These are phyloP conservation scores for Eimeria acervulina DNA, from an alignment of 169 alveolate species.

Conservation along the genomic window DNA sequence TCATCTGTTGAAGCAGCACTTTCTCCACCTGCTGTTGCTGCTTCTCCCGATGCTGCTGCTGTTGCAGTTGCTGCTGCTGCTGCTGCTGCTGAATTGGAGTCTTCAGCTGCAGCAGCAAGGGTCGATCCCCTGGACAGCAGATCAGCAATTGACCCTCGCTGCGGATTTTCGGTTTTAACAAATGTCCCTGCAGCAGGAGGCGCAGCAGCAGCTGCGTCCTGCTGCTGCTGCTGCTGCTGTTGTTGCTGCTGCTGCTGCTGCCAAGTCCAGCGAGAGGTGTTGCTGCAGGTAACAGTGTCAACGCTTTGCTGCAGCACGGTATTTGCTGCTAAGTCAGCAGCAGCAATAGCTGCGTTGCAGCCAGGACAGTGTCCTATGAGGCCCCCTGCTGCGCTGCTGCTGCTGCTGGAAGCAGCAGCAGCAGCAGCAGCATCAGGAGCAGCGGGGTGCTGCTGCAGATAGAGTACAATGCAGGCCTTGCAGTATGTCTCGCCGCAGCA, in stretches of 20 bases:
- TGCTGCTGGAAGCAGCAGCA: conserved; percentile 42
- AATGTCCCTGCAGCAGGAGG: not conserved
- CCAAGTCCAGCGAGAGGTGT: conserved; percentile 28
- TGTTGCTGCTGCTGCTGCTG: conserved; percentile 22
- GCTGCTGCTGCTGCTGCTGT: conserved; percentile 58
- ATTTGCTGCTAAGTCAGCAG: conserved; percentile 4
- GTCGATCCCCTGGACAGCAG: not conserved
- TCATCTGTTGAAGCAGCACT: not conserved
- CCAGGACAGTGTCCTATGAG: conserved; percentile 68
- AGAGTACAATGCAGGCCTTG: conserved; percentile 60
- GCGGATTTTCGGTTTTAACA: not conserved
- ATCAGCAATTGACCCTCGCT: conserved; percentile 51
- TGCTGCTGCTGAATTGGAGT: not conserved
- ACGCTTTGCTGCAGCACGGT: conserved; percentile 78
- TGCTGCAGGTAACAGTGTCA: conserved; percentile 62
- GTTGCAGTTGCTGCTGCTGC: not conserved
- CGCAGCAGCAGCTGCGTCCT: conserved; percentile 19
- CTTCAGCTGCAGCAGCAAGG: not conserved
- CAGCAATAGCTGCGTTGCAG: conserved; percentile 36
- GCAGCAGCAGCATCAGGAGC: not conserved
- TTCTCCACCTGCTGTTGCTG: not conserved
- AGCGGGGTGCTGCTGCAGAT: conserved; percentile 66
- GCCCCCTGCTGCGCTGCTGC: conserved; percentile 40
- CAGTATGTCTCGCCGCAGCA: conserved; percentile 82
- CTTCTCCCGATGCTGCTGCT: not conserved